These are phyloP conservation scores for Geranomyces variabilis DNA, from an alignment of 192 early-diverging fungal species.

Conservation along the genomic window DNA sequence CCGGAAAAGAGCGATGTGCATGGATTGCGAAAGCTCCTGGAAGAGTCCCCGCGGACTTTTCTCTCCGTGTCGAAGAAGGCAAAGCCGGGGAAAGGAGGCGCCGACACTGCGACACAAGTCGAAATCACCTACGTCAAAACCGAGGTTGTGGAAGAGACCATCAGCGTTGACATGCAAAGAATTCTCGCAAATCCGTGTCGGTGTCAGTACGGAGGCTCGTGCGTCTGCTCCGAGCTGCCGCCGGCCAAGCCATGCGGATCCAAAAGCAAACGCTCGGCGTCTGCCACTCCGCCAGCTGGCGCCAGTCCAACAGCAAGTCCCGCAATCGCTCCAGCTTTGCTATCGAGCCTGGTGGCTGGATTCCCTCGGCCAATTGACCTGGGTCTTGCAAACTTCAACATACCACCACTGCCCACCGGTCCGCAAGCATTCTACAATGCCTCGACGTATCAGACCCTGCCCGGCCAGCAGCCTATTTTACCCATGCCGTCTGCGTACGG, in stretches of 20 bases:
- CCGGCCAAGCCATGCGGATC: background rate
- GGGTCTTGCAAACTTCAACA: background rate
- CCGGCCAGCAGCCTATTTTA: slow-evolving; percentile 1
- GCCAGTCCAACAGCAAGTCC: background rate
- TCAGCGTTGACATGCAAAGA: slow-evolving; percentile 17
- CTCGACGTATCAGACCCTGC: background rate
- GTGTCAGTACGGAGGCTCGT: slow-evolving; percentile 36
- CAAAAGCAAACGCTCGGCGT: slow-evolving; percentile 13
- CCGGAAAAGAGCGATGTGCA: slow-evolving; percentile 14
- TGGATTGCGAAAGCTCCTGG: slow-evolving; percentile 15
- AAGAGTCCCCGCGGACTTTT: slow-evolving; percentile 6
- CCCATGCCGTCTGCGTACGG: slow-evolving; percentile 11
- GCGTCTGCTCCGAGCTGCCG: slow-evolving; percentile 33
- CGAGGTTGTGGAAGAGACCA: slow-evolving; percentile 25
- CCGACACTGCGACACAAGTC: background rate
- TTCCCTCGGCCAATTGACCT: slow-evolving; percentile 3
- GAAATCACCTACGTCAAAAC: slow-evolving; percentile 8
- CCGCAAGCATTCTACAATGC: background rate
- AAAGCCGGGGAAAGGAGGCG: slow-evolving; percentile 7
- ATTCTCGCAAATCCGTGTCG: slow-evolving; percentile 31
- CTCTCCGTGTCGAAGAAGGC: slow-evolving; percentile 20
- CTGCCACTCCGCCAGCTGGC: background rate
- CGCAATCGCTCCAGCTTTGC: background rate
- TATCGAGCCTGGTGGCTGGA: background rate
- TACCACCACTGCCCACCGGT: background rate